phyloP scores from a whole-genome alignment of 306 rosid genomes.

The Prunus mume region DNA sequence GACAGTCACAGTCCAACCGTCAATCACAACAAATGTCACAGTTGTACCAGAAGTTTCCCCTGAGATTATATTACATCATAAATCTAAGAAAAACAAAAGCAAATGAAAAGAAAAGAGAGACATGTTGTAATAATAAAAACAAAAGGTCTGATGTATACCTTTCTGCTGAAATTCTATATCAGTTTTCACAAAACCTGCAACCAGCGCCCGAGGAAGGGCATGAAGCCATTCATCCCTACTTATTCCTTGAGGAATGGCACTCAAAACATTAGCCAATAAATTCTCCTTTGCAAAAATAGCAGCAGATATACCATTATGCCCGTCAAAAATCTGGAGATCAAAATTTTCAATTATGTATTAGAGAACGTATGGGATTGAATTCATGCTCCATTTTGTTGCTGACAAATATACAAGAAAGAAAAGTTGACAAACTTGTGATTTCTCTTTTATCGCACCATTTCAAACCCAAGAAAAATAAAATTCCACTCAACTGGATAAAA shows the following conservation, averaged over 20 bases:
- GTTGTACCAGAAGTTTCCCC: slow-evolving; percentile 99
- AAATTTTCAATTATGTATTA: slow-evolving; percentile 41
- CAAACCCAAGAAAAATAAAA: slow-evolving; percentile 1
- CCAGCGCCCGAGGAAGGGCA: slow-evolving; percentile 94
- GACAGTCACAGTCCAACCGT: slow-evolving; percentile 95
- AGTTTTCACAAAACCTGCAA: slow-evolving; percentile 95
- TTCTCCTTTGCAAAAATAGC: slow-evolving; percentile 88
- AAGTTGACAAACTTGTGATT: slow-evolving; percentile 15
- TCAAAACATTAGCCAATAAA: slow-evolving; percentile 71
- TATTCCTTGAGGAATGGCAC: slow-evolving; percentile 88
- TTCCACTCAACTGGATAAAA: slow-evolving; percentile 18
- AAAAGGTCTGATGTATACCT: slow-evolving; percentile 33
- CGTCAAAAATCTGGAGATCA: slow-evolving; percentile 82
- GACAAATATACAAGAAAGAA: slow-evolving; percentile 34
- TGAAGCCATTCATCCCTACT: slow-evolving; percentile 95
- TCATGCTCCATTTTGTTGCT: slow-evolving; percentile 25
- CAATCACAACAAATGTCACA: slow-evolving; percentile 85
- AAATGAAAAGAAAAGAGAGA: slow-evolving; percentile 4
- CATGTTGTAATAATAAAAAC: neutral
- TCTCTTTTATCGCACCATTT: slow-evolving; percentile 13
- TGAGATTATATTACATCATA: slow-evolving; percentile 32
- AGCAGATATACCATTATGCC: slow-evolving; percentile 97
- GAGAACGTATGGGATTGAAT: slow-evolving; percentile 26
- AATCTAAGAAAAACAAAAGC: slow-evolving; percentile 1
- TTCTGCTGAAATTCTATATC: slow-evolving; percentile 97